A percentile compares a stretch with the other conserved stretches of the same genome.
Conservation (phyloP, 2,329 filamentous ascomycete genomes). For the Pleurostoma richardsiae region DNA sequence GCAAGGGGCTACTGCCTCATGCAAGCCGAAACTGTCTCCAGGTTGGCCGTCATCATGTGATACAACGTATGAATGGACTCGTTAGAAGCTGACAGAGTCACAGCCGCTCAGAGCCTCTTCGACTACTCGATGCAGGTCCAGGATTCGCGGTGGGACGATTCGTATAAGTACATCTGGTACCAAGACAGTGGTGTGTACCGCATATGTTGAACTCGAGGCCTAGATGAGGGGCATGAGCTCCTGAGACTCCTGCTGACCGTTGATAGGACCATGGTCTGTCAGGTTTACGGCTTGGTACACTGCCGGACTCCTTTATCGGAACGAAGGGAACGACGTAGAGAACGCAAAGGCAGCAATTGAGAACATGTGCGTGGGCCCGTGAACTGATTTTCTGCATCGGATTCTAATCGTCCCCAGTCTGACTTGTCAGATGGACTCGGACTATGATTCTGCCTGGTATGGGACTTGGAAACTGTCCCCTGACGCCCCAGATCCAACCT, state of each 20-base stretch:
- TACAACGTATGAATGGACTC: no score
- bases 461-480: slow-evolving; percentile 33
- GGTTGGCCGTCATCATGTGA: no score
- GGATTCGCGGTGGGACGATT: slow-evolving; percentile 32
- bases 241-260: no score
- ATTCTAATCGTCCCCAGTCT: neutral
- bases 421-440: slow-evolving; percentile 23
- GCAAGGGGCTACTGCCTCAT: no score
- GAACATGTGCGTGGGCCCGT: slow-evolving; percentile 19
- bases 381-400: no score
- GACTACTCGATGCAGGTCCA: slow-evolving; percentile 32
- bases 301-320: slow-evolving; percentile 27
- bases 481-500: slow-evolving; percentile 29
- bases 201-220: neutral
- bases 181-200: slow-evolving; percentile 35
- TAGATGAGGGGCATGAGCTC: no score
- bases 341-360: slow-evolving; percentile 27
- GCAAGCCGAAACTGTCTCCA: no score
- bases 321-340: slow-evolving; percentile 25
- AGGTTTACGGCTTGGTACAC: slow-evolving; percentile 38
- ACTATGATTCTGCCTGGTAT: slow-evolving; percentile 33
- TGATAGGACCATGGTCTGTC: slow-evolving; percentile 27
- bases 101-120: slow-evolving; percentile 29
- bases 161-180: slow-evolving; percentile 35
- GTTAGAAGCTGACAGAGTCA: no score